Percentiles rank a stretch among this genome's conserved stretches.
These are phyloP conservation scores for Kandelia obovata DNA, from an alignment of 345 rosid species.

Conservation along the genomic window DNA sequence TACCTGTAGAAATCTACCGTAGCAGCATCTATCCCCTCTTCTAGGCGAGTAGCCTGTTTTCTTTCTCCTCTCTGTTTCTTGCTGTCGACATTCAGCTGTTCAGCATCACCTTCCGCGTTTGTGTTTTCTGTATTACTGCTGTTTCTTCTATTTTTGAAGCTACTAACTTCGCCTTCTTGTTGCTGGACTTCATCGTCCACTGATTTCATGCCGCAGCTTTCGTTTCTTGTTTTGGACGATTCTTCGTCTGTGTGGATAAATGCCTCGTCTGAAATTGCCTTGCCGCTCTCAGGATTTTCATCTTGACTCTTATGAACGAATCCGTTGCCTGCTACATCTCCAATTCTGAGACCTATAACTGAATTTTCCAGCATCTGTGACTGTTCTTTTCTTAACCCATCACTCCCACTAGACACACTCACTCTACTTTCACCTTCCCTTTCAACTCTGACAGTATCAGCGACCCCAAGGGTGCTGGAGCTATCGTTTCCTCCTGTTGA, in stretches of 20 bases:
- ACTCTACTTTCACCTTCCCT: constrained; percentile 14
- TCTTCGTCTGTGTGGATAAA: background rate
- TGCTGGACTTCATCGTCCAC: constrained; percentile 9
- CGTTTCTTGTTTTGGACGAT: constrained; percentile 9
- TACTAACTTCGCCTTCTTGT: constrained; percentile 16
- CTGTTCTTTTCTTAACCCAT: constrained; percentile 6
- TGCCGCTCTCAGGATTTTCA: constrained; percentile 3
- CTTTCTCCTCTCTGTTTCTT: constrained; percentile 5
- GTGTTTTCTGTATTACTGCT: constrained; percentile 4
- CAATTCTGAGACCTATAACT: constrained; percentile 2
- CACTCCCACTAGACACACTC: background rate
- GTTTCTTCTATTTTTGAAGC: constrained; percentile 2
- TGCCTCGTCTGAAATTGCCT: constrained; percentile 10
- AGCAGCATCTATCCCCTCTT: constrained; percentile 9
- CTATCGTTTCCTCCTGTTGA: constrained; percentile 3
- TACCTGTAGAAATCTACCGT: constrained; percentile 15
- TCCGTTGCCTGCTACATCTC: background rate
- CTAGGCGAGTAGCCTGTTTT: constrained; percentile 14
- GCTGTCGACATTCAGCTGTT: background rate
- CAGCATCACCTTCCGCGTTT: background rate
- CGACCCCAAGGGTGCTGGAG: background rate
- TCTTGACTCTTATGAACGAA: background rate
- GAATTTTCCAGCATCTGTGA: constrained; percentile 9
- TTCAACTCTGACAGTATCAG: constrained; percentile 7
- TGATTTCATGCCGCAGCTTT: background rate